phyloP scores from a whole-genome alignment of 2,329 filamentous ascomycete species.

The Cercospora nicotianae region DNA sequence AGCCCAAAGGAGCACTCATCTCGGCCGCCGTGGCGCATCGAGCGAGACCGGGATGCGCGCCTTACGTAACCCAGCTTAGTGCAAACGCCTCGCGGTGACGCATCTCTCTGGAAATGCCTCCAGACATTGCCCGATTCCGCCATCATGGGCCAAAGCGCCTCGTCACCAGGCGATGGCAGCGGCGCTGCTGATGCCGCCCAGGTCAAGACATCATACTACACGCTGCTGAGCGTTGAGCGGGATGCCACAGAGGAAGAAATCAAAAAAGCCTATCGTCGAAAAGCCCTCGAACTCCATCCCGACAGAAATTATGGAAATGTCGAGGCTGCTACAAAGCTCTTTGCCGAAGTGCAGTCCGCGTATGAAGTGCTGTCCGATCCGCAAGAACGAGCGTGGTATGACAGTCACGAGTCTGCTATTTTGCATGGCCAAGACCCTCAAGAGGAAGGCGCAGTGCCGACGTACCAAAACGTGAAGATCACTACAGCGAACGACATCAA shows the following conservation, averaged over 20 bases:
- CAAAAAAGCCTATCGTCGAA: constrained; percentile 87
- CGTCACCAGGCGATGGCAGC: constrained; percentile 37
- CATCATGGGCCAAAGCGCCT: constrained; percentile 51
- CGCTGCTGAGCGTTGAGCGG: constrained; percentile 72
- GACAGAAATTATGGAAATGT: constrained; percentile 89
- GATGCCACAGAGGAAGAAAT: constrained; percentile 84
- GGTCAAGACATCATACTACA: constrained; percentile 78
- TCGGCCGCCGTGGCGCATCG: neutral
- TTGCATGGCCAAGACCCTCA: constrained; percentile 63
- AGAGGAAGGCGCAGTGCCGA: constrained; percentile 55
- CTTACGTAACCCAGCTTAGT: neutral
- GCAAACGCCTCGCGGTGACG: neutral
- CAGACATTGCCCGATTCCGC: neutral
- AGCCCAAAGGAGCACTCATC: neutral
- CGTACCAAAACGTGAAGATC: constrained; percentile 68
- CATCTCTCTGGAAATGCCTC: neutral
- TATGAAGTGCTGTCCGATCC: constrained; percentile 96
- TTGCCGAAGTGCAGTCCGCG: constrained; percentile 88
- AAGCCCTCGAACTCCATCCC: constrained; percentile 89
- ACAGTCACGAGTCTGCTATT: constrained; percentile 86
- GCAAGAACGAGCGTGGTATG: constrained; percentile 96
- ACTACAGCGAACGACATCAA: constrained; percentile 81
- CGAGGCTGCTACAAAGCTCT: constrained; percentile 77
- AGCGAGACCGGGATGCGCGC: neutral
- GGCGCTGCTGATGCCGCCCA: constrained; percentile 29